Evolutionary conservation across 2,329 filamentous ascomycete species (phyloP).

Genomic region (Xylaria sp.): DNA sequence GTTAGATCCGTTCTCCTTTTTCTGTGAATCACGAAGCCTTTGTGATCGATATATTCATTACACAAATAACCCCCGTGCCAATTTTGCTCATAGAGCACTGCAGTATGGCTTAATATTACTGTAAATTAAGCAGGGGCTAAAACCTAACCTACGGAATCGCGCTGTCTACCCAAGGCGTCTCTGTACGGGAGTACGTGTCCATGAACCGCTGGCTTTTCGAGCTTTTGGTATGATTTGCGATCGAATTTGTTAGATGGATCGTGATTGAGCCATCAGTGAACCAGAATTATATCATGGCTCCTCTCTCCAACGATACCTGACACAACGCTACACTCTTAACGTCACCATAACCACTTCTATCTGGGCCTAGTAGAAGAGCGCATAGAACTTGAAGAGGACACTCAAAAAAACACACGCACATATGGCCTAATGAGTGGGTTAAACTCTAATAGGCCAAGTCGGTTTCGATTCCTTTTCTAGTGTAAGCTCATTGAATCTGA

Average conservation of each 20-base stretch:
- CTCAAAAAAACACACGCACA: conserved; percentile 1
- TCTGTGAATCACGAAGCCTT: neutral
- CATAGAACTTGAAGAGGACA: neutral
- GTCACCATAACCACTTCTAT: neutral
- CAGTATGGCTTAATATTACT: too few species aligned
- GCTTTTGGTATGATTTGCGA: neutral
- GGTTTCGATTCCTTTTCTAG: neutral
- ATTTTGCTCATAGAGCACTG: too few species aligned
- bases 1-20: neutral
- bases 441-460: neutral
- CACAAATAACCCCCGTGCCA: too few species aligned
- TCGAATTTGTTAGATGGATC: too few species aligned
- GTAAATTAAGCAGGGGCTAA: neutral
- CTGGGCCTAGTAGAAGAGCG: neutral
- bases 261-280: neutral
- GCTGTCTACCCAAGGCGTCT: neutral
- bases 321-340: neutral
- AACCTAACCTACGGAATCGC: neutral
- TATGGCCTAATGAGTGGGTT: conserved; percentile 12
- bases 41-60: neutral
- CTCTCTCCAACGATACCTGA: neutral
- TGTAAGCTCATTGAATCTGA: neutral
- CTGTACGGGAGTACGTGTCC: neutral
- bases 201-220: neutral
- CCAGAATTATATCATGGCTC: neutral